These are phyloP conservation scores for Aspergillus sp. DNA, from an alignment of 2,329 filamentous ascomycete species.

Conservation along the genomic window DNA sequence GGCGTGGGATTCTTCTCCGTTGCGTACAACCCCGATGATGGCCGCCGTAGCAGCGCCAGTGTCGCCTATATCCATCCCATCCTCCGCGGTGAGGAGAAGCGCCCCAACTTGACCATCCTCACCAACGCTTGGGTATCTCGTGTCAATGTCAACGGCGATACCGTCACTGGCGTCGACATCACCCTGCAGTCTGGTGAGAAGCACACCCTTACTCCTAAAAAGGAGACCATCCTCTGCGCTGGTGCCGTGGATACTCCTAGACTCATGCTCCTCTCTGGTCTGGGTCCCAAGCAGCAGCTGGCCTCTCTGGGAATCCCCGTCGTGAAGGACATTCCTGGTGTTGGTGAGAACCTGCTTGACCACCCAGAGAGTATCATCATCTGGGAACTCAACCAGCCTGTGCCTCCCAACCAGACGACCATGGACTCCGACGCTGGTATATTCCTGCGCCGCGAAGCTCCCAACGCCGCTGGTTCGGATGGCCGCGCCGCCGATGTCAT, in stretches of 20 bases:
- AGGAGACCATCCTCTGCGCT: slow-evolving; percentile 78
- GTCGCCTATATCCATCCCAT: slow-evolving; percentile 95
- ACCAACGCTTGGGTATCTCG: slow-evolving; percentile 88
- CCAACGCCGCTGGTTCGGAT: slow-evolving; percentile 71
- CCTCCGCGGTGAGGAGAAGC: slow-evolving; percentile 77
- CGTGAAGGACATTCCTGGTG: slow-evolving; percentile 63
- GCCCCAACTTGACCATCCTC: slow-evolving; percentile 81
- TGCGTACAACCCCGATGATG: slow-evolving; percentile 87
- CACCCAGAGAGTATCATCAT: slow-evolving; percentile 70
- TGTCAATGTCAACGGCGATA: slow-evolving; percentile 71
- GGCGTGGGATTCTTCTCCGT: slow-evolving; percentile 90
- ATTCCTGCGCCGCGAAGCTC: slow-evolving; percentile 78
- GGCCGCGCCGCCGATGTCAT: slow-evolving; percentile 82
- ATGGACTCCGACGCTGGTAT: slow-evolving; percentile 91
- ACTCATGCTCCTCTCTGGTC: slow-evolving; percentile 59
- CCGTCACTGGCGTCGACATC: slow-evolving; percentile 74
- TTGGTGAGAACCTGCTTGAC: slow-evolving; percentile 68
- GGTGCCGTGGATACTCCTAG: slow-evolving; percentile 83
- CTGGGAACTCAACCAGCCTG: slow-evolving; percentile 80
- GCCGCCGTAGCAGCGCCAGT: slow-evolving; percentile 80
- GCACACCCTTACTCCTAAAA: slow-evolving; percentile 63
- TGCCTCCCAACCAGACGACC: slow-evolving; percentile 78
- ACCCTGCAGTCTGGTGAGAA: slow-evolving; percentile 65
- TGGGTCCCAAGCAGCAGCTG: slow-evolving; percentile 58
- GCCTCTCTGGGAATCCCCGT: slow-evolving; percentile 60